Conservation (phyloP, 192 early-diverging fungal species). For the Coemansia biformis region DNA sequence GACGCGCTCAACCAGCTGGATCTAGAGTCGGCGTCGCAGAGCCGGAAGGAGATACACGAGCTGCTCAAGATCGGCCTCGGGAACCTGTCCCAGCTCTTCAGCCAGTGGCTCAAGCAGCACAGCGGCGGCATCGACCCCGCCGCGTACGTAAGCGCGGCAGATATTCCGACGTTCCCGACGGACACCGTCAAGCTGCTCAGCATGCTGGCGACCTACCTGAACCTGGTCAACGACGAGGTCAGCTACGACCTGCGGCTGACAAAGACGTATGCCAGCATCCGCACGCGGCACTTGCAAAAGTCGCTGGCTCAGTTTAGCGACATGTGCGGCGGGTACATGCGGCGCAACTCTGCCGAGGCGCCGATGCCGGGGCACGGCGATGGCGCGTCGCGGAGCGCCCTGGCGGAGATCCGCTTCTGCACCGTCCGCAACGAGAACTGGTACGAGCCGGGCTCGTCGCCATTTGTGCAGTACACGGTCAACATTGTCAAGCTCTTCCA, state of each 20-base stretch:
- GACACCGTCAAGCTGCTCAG: slow-evolving; percentile 50
- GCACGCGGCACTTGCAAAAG: slow-evolving; percentile 43
- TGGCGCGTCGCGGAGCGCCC: slow-evolving; percentile 10
- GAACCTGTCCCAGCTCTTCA: slow-evolving; percentile 52
- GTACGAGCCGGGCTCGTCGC: slow-evolving; percentile 49
- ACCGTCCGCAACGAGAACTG: slow-evolving; percentile 42
- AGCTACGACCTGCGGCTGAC: slow-evolving; percentile 46
- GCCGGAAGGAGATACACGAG: slow-evolving; percentile 44
- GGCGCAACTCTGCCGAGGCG: slow-evolving; percentile 23
- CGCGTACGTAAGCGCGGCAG: slow-evolving; percentile 38
- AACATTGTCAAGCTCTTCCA: slow-evolving; percentile 48
- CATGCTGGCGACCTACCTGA: slow-evolving; percentile 52
- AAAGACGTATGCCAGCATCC: slow-evolving; percentile 42
- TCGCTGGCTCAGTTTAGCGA: slow-evolving; percentile 48
- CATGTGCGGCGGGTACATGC: slow-evolving; percentile 38
- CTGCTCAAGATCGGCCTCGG: slow-evolving; percentile 44
- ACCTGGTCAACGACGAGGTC: slow-evolving; percentile 48
- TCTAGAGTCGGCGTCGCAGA: slow-evolving; percentile 39
- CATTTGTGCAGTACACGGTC: slow-evolving; percentile 45
- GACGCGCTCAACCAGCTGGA: slow-evolving; percentile 47
- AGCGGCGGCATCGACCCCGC: slow-evolving; percentile 49
- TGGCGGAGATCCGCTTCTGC: slow-evolving; percentile 39
- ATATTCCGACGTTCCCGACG: slow-evolving; percentile 46
- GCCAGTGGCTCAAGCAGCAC: slow-evolving; percentile 52
- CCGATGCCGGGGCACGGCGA: slow-evolving; percentile 18